Evolutionary conservation across 352 stramenopile species (phyloP), one percentile per base, ranked within the genome.

Genomic region (Pilasporangium apinafurcum): DNA sequence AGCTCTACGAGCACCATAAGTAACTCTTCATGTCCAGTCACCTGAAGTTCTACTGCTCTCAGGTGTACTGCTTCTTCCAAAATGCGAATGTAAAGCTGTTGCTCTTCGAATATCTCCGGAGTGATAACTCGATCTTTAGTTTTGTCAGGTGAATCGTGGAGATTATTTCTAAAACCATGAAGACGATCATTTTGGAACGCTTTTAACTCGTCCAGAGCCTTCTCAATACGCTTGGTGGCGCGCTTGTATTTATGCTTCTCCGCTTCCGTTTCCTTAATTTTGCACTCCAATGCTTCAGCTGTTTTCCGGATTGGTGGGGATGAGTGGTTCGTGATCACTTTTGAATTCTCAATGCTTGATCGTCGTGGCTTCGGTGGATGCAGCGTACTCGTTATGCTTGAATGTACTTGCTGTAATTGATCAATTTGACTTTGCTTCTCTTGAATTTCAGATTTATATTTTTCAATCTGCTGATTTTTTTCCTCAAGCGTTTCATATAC

Each of bases 51-150:
- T 1, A 54, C 64, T 8, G 80, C 80, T 44, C 85, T 87, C 2
- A 92, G 21, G 24, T 88, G 74, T 1, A 90, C 58, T 4, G 71
- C 74, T 53, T 88, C 75, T 60, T 92, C 80, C 8, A 92, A 65
- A 18, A 92, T 65, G 17, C 73, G 77, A 25, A 90, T 83, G 39
- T 92, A 92, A 0, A 68, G 50, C 18, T 61, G 50, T 30, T 91
- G 75, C 26, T 87, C 78, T 3, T 59, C 48, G 22, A 52, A 17
- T 5, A 36, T 22, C 42, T 40, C 18, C 5, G 32, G 32, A 13
- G 16, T 17, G 7, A 17, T 22, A 21, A 42, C 21, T 3, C 13
- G 31, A 8, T 16, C n/a, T 21, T 10, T 43, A 22, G n/a, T 52
- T 39, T 47, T 7, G 8, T 40, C 9, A 17, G 38, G 16, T 5